Conservation (phyloP, 768 basidiomycete species). For the Agaricus sinodeliciosus region DNA sequence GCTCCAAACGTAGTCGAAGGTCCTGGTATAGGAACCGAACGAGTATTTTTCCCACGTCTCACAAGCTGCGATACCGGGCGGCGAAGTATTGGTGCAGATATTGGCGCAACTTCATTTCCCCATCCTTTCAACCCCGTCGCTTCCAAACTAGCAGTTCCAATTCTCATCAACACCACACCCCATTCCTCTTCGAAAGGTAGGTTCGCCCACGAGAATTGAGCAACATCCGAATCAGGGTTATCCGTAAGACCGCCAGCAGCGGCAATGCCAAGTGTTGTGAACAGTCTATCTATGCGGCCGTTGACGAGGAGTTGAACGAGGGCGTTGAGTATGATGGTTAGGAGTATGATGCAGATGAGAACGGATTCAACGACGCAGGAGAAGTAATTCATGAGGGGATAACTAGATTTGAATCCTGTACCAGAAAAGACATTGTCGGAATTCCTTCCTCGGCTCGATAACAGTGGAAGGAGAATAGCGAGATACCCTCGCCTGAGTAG, state of each 20-base stretch:
- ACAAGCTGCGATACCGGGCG: conserved; percentile 1
- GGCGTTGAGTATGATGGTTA: conserved; percentile 55
- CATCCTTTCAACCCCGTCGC: conserved; percentile 66
- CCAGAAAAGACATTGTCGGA: conserved; percentile 11
- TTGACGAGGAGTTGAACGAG: conserved; percentile 61
- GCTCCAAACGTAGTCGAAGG: conserved; percentile 17
- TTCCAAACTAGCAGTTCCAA: conserved; percentile 72
- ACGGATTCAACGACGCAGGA: conserved; percentile 67
- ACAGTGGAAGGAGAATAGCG: conserved; percentile 31
- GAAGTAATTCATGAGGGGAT: conserved; percentile 70
- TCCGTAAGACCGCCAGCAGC: conserved; percentile 5
- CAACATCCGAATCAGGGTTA: conserved; percentile 8
- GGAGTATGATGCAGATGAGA: conserved; percentile 47
- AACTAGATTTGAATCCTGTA: conserved; percentile 22
- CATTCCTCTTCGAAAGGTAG: conserved; percentile 69
- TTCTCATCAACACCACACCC: conserved; percentile 59
- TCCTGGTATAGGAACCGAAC: conserved; percentile 10
- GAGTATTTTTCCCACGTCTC: conserved; percentile 6
- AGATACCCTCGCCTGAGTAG: conserved; percentile 7
- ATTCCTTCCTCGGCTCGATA: conserved; percentile 8
- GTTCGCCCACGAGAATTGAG: conserved; percentile 18
- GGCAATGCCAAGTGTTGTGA: conserved; percentile 45
- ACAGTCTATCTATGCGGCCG: conserved; percentile 49
- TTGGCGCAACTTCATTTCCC: conserved; percentile 64
- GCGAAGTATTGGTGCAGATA: conserved; percentile 23